Evolutionary conservation across 306 rosid genomes (phyloP).

Genomic region (Ammopiptanthus mongolicus): DNA sequence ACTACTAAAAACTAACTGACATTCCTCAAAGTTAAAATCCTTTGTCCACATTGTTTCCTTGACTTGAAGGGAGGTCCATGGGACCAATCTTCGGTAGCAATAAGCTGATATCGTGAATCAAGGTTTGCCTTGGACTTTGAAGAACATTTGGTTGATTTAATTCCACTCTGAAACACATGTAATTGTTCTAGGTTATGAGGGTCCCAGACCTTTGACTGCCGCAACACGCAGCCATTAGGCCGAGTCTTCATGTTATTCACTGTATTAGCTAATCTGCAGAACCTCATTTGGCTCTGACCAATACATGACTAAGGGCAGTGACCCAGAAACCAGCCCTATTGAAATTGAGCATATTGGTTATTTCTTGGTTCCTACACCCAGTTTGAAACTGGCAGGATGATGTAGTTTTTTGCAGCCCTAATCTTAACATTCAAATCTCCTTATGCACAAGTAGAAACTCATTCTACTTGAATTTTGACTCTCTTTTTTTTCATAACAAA

Average conservation of each 20-base stretch:
- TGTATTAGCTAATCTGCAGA: background rate
- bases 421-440: background rate
- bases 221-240: background rate
- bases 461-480: background rate
- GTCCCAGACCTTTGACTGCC: background rate
- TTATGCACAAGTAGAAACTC: background rate
- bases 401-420: background rate
- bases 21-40: conserved; percentile 17
- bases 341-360: background rate
- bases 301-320: background rate
- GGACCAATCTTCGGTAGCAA: background rate
- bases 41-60: background rate
- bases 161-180: background rate
- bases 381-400: background rate
- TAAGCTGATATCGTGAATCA: background rate
- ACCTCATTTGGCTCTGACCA: background rate
- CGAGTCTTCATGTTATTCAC: background rate
- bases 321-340: background rate
- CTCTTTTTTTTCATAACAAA: background rate
- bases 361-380: background rate
- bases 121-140: background rate
- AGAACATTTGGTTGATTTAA: background rate
- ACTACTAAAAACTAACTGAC: background rate
- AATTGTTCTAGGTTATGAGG: background rate
- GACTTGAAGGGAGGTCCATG: background rate